Base-by-base conservation (phyloP, 208 protist genomes). In the Leptomonas pyrrhocoris region DNA sequence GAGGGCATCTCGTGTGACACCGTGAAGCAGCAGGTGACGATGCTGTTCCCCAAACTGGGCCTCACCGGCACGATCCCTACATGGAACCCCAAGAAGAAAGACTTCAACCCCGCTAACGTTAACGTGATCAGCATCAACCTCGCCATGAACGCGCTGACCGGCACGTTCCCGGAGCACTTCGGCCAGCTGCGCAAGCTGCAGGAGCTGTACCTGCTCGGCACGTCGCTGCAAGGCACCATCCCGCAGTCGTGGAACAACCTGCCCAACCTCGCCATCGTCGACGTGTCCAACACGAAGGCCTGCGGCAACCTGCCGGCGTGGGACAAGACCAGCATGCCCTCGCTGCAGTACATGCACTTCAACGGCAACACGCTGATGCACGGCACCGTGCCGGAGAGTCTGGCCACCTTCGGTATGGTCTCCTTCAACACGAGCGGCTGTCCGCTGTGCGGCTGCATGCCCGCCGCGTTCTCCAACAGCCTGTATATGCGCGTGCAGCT, bases 291-390 rank as follows among this genome's bases (percentile, higher is more conserved):
- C 48, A 84, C 79, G 16, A 77, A 70, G 69, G 74, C 74, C 28
- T 84, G 79, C 68, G 64, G 70, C 30, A 72, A 65, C 62, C 66
- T 81, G 27, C 74, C 79, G 15, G n/a, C 68, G n/a, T 80, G 74
- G 74, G 60, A 68, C 43, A 18, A 25, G 36, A 74, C 48, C 16
- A 42, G 45, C 30, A 77, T 84, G 74, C 45, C 31, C 23, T 21
- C 27, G 28, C 56, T 84, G 23, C 18, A 56, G 50, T 25, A 65
- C 45, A 62, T 84, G 55, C 51, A 64, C 42, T 69, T 84, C 40
- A 56, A 21, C 15, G 61, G 62, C 45, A 73, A 80, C 54, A 23
- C 23, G 28, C 53, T 50, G 23, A 73, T 83, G 73, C 55, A 54
- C 53, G 79, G 79, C 48, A 71, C 74, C 23, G 36, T 84, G 19